Percentiles rank a stretch among this genome's conserved stretches.
Conservation (phyloP, 148 eudicot genomes). For the Nyssa sinensis region DNA sequence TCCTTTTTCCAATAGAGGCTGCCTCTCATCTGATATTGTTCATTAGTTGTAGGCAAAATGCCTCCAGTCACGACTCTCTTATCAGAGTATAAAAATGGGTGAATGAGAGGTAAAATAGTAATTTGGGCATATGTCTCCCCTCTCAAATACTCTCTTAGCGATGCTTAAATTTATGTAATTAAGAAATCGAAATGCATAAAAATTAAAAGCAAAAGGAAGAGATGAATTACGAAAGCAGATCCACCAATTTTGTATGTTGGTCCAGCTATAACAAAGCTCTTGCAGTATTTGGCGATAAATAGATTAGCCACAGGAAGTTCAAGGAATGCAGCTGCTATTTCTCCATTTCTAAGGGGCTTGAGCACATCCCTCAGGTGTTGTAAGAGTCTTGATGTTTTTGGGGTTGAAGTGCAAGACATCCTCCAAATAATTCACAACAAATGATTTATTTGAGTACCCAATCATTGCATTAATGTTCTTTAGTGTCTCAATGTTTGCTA, state of each 20-base stretch:
- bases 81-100: no score
- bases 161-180: background rate
- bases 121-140: no score
- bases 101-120: no score
- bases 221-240: slow-evolving; percentile 22
- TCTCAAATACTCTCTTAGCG: background rate
- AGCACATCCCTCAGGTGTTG: slow-evolving; percentile 13
- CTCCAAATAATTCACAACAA: slow-evolving; percentile 9
- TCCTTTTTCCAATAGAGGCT: no score
- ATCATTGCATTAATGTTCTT: slow-evolving; percentile 11
- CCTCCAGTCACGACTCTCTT: no score
- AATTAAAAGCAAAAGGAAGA: background rate
- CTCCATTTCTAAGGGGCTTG: slow-evolving; percentile 18
- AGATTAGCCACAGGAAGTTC: slow-evolving; percentile 24
- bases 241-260: slow-evolving; percentile 29
- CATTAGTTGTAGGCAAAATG: no score
- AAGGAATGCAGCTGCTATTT: slow-evolving; percentile 27
- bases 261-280: slow-evolving; percentile 29
- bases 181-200: background rate
- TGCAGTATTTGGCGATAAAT: slow-evolving; percentile 31
- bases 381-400: slow-evolving; percentile 10
- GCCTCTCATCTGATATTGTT: no score
- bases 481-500: slow-evolving; percentile 15
- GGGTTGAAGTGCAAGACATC: slow-evolving; percentile 14
- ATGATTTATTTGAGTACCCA: slow-evolving; percentile 11